Conservation (phyloP, 2,329 filamentous ascomycete species). For the Chrysoporthe deuterocubensis region DNA sequence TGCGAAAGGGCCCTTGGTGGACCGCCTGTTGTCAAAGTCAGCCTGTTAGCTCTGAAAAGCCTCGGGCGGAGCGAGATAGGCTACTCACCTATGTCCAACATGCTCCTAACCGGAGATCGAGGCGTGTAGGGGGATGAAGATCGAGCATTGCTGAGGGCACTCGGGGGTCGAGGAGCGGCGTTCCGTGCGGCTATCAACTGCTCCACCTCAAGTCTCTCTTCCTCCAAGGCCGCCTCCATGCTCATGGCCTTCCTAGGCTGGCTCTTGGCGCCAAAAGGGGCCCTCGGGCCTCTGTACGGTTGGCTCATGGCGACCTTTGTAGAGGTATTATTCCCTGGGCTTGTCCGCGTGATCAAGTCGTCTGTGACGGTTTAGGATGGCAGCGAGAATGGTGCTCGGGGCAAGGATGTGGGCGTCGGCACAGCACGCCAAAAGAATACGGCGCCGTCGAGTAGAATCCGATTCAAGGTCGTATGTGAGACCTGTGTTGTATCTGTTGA, state of each 20-base stretch:
- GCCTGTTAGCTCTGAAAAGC: constrained; percentile 31
- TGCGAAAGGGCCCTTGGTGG: constrained; percentile 1
- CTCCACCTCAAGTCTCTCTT: constrained; percentile 76
- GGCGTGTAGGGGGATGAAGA: constrained; percentile 61
- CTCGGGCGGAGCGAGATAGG: constrained; percentile 31
- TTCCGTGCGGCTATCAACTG: constrained; percentile 63
- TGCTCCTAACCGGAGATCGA: constrained; percentile 70
- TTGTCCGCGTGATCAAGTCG: neutral
- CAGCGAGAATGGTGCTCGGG: neutral
- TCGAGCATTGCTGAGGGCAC: constrained; percentile 42
- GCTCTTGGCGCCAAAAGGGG: constrained; percentile 11
- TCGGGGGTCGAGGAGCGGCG: constrained; percentile 36
- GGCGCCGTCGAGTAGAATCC: neutral
- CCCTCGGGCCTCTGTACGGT: constrained; percentile 12
- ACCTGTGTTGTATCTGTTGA: neutral
- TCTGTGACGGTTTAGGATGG: neutral
- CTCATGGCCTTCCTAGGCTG: constrained; percentile 61
- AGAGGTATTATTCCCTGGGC: neutral
- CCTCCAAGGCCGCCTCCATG: constrained; percentile 75
- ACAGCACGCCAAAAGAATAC: neutral
- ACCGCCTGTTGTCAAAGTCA: constrained; percentile 34
- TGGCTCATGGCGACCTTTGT: constrained; percentile 34
- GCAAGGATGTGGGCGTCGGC: neutral
- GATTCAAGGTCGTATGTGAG: neutral
- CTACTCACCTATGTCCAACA: constrained; percentile 65